Percentiles rank a stretch among this genome's conserved stretches.
phyloP scores from a whole-genome alignment of 768 basidiomycete genomes.

The Sporobolomyces pararoseus region DNA sequence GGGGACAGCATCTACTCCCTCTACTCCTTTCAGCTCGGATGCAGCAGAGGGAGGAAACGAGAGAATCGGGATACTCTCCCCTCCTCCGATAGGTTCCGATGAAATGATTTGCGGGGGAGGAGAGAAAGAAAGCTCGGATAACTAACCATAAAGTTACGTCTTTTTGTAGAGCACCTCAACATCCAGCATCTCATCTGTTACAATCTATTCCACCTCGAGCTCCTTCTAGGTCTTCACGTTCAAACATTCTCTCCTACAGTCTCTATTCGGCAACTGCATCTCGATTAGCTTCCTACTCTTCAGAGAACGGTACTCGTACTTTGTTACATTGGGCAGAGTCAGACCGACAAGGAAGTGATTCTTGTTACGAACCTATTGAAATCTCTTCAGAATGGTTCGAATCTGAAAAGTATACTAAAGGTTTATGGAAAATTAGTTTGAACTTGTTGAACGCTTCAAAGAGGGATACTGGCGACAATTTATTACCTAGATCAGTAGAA shows the following conservation, averaged over 20 bases:
- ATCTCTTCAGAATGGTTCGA: slow-evolving; percentile 29
- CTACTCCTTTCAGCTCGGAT: background rate
- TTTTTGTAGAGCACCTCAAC: slow-evolving; percentile 36
- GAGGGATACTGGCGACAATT: background rate
- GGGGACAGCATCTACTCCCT: too few relatives aligned
- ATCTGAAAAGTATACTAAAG: slow-evolving; percentile 35
- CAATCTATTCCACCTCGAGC: slow-evolving; percentile 42
- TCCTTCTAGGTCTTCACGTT: slow-evolving; percentile 39
- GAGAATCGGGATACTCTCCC: too few relatives aligned
- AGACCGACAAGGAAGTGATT: background rate
- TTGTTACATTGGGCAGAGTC: slow-evolving; percentile 31
- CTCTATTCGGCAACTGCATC: slow-evolving; percentile 37
- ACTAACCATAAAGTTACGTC: background rate
- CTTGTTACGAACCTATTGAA: background rate
- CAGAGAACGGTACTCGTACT: slow-evolving; percentile 18
- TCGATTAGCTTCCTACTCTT: slow-evolving; percentile 33
- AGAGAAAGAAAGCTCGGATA: too few relatives aligned
- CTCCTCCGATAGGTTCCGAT: slow-evolving; percentile 10
- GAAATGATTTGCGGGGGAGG: background rate
- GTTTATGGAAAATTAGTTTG: slow-evolving; percentile 34
- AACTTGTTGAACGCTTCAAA: slow-evolving; percentile 32
- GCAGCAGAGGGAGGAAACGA: background rate
- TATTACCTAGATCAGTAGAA: slow-evolving; percentile 29
- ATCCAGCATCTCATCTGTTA: slow-evolving; percentile 36
- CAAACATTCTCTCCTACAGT: slow-evolving; percentile 42